phyloP scores from a whole-genome alignment of 176 grass and related monocot genomes.

The Poa pratensis region DNA sequence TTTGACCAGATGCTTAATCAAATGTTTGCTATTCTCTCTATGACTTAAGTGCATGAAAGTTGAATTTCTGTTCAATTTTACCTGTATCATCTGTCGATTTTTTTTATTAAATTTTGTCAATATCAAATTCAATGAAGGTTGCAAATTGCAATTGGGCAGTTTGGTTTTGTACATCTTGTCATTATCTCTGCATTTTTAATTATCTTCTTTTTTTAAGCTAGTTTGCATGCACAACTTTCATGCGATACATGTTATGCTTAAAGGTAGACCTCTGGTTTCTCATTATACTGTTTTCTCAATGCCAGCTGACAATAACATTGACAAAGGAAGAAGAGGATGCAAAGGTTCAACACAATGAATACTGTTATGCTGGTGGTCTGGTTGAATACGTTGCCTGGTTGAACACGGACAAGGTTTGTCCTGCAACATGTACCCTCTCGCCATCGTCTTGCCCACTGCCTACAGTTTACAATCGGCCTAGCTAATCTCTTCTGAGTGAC shows the following conservation, averaged over 20 bases:
- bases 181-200: slow-evolving; percentile 17
- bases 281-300: slow-evolving; percentile 32
- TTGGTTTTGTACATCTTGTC: slow-evolving; percentile 31
- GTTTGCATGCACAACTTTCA: background rate
- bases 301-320: slow-evolving; percentile 85
- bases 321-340: slow-evolving; percentile 72
- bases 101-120: background rate
- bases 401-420: slow-evolving; percentile 92
- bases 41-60: background rate
- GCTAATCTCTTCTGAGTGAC: slow-evolving; percentile 30
- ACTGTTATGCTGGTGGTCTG: slow-evolving; percentile 92
- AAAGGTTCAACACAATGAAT: slow-evolving; percentile 75
- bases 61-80: slow-evolving; percentile 18
- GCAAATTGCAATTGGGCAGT: background rate
- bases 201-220: slow-evolving; percentile 18
- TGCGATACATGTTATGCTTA: slow-evolving; percentile 32
- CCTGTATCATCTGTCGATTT: background rate
- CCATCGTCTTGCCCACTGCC: background rate
- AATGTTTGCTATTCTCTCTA: background rate
- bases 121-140: background rate
- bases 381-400: slow-evolving; percentile 97
- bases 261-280: slow-evolving; percentile 21
- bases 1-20: slow-evolving; percentile 14
- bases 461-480: slow-evolving; percentile 29
- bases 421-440: slow-evolving; percentile 12